Evolutionary conservation across 2,329 filamentous ascomycete genomes (phyloP), one percentile per base, ranked within the genome.

Genomic region (Tolypocladium sp.): DNA sequence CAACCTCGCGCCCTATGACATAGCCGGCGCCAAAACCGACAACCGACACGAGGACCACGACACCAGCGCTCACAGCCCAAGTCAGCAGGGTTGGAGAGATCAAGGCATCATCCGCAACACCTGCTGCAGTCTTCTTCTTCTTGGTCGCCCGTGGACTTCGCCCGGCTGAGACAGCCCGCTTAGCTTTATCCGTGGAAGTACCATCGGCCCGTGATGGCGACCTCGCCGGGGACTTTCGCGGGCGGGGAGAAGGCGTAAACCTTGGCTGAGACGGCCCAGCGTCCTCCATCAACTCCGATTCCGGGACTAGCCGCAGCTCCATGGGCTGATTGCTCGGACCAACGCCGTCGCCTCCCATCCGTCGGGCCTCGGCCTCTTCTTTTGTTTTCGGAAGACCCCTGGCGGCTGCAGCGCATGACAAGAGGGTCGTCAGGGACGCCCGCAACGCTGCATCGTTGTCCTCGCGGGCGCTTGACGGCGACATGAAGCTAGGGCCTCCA

Each of bases 391-490:
- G 85, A 20, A 94, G 78, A 4, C 89, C 89, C 51, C 94, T 84
- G 1, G 93, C 94, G 0, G 93, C 94, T 3, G 92, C 92, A 0
- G 92, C 93, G 68, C 91, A 96, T n/a, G 93, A 97, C 15, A 99
- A 83, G 15, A 99, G 82, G 0, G 94, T 97, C 1, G 92, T 96
- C n/a, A 99, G 81, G 55, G 91, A 96, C 25, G 94, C 92, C 40
- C 94, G 87, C 13, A 99, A 81, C 2, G 92, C 94, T 37, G 92
- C 94, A 67, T 99, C 94, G 67, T 97, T 92, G 66, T 97, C 92
- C 55, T 90, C 87, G 65, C 91, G 90, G 66, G 90, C 85, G 10
- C 35, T 61, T 4, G 85, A 84, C 1, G 90, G 88, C 0, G 88
- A 87, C 69, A 91, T 83, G 70, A 89, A 84, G 71, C 86, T 89